Evolutionary conservation across 192 early-diverging fungal species (phyloP).

Genomic region (Pecoramyces ruminantium): DNA sequence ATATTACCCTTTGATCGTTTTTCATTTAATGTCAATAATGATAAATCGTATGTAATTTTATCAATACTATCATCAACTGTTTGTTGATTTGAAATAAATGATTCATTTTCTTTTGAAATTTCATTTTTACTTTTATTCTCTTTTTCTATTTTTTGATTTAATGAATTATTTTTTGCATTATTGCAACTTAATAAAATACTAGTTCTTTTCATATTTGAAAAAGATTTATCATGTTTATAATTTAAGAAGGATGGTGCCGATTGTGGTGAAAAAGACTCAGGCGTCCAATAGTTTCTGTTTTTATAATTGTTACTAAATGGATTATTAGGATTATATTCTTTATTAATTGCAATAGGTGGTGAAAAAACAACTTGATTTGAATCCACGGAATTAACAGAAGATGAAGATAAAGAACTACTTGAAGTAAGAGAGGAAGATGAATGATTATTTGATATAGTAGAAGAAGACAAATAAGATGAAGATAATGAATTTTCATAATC

Average conservation of each 20-base stretch:
- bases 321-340: neutral
- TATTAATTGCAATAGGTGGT: neutral
- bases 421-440: neutral
- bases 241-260: neutral
- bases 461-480: neutral
- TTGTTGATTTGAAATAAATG: no score
- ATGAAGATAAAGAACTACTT: neutral
- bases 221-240: neutral
- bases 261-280: neutral
- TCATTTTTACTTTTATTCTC: no score
- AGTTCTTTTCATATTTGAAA: neutral
- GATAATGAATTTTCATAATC: neutral
- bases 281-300: neutral
- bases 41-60: neutral
- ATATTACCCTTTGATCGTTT: no score
- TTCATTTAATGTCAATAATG: neutral
- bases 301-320: neutral
- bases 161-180: neutral
- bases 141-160: no score
- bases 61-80: no score
- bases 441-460: neutral
- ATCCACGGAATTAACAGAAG: neutral
- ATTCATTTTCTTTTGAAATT: no score
- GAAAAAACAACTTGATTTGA: neutral
- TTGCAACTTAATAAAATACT: neutral